Percentiles rank a stretch among this genome's conserved stretches.
Evolutionary conservation across 805 yeast genomes (phyloP).

Genomic region (Ogataea naganishii): DNA sequence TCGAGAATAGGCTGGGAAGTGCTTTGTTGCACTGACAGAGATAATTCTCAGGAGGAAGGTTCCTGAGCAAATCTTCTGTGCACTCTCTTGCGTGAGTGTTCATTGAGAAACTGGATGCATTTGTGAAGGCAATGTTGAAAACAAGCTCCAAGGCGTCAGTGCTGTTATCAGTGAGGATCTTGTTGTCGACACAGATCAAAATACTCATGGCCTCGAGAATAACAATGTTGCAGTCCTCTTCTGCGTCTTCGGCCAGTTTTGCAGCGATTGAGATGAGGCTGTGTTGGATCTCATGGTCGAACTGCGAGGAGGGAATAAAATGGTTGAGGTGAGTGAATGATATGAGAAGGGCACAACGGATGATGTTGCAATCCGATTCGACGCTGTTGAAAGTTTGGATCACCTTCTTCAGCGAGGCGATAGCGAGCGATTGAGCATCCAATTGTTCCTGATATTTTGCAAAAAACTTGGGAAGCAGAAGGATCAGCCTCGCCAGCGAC

Average conservation of each 20-base stretch:
- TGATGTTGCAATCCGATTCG: slow-evolving; percentile 14
- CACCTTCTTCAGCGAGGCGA: slow-evolving; percentile 16
- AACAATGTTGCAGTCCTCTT: slow-evolving; percentile 73
- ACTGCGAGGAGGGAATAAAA: slow-evolving; percentile 12
- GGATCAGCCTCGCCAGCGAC: slow-evolving; percentile 38
- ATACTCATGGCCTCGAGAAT: slow-evolving; percentile 62
- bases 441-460: slow-evolving; percentile 35
- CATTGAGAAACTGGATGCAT: slow-evolving; percentile 66
- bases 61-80: slow-evolving; percentile 47
- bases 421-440: slow-evolving; percentile 14
- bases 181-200: slow-evolving; percentile 41
- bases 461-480: slow-evolving; percentile 48
- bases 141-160: slow-evolving; percentile 42
- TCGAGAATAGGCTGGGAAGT: slow-evolving; percentile 40
- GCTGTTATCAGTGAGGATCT: slow-evolving; percentile 19
- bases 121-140: slow-evolving; percentile 58
- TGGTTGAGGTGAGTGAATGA: slow-evolving; percentile 38
- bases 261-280: slow-evolving; percentile 27
- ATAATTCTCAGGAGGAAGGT: slow-evolving; percentile 36
- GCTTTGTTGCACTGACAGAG: slow-evolving; percentile 38
- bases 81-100: slow-evolving; percentile 63
- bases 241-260: slow-evolving; percentile 48
- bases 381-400: slow-evolving; percentile 15
- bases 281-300: slow-evolving; percentile 17
- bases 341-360: slow-evolving; percentile 31